Percentiles rank a stretch among this genome's conserved stretches.
Conservation (phyloP, 1,284 basidiomycete genomes). For the Paramarasmius palmivorus region DNA sequence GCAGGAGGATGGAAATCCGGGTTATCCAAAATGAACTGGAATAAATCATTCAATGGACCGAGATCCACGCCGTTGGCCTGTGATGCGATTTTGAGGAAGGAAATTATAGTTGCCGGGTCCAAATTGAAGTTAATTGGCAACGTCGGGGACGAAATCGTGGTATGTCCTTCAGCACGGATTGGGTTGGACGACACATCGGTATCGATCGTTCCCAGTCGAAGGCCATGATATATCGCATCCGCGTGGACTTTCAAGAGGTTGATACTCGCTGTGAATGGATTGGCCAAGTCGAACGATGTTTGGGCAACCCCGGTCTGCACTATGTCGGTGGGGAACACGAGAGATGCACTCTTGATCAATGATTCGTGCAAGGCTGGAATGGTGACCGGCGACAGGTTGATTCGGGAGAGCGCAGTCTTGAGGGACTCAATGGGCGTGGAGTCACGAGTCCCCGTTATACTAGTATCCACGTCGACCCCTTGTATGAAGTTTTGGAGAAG, state of each 20-base stretch:
- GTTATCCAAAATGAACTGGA: conserved; percentile 57
- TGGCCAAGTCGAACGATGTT: conserved; percentile 57
- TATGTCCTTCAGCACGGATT: conserved; percentile 63
- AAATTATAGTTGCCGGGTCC: conserved; percentile 63
- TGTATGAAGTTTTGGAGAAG: conserved; percentile 75
- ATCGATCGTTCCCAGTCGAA: conserved; percentile 61
- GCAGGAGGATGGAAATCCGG: conserved; percentile 52
- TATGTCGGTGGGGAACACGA: conserved; percentile 61
- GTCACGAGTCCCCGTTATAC: conserved; percentile 56
- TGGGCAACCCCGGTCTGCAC: conserved; percentile 58
- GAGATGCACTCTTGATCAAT: conserved; percentile 55
- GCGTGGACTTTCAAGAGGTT: conserved; percentile 64
- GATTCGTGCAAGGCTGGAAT: conserved; percentile 72
- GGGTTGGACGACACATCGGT: conserved; percentile 54
- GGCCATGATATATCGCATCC: conserved; percentile 52
- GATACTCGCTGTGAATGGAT: conserved; percentile 79
- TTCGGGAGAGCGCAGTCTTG: conserved; percentile 63
- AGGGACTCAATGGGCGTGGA: conserved; percentile 71
- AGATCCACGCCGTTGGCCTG: conserved; percentile 58
- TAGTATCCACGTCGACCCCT: conserved; percentile 58
- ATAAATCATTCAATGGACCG: conserved; percentile 62
- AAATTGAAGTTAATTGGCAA: conserved; percentile 69
- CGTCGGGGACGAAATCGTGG: conserved; percentile 56
- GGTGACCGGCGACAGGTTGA: conserved; percentile 59
- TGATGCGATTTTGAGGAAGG: conserved; percentile 55